Conservation (phyloP, 1,139 yeast species). For the Starmera stellimalicola region DNA sequence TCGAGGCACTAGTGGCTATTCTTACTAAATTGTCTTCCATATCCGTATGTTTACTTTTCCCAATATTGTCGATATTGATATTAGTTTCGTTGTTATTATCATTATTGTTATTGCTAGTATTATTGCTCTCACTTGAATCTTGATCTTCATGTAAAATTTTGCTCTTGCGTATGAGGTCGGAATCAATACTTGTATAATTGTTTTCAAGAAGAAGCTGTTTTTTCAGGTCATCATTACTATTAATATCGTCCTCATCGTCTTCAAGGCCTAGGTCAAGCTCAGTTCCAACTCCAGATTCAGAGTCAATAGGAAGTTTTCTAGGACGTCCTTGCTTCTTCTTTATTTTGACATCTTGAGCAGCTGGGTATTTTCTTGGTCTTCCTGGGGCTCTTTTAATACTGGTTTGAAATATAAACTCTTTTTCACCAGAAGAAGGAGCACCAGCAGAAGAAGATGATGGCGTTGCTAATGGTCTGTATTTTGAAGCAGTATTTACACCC, state of each 20-base stretch:
- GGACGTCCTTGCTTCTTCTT: slow-evolving; percentile 21
- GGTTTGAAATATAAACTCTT: slow-evolving; percentile 12
- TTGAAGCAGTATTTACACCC: too few relatives aligned
- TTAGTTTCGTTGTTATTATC: too few relatives aligned
- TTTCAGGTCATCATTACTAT: neutral
- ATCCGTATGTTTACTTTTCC: too few relatives aligned
- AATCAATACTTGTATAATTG: too few relatives aligned
- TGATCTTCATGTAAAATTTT: neutral
- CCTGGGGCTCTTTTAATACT: slow-evolving; percentile 25
- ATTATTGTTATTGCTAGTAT: too few relatives aligned
- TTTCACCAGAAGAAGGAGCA: too few relatives aligned
- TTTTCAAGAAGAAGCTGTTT: neutral
- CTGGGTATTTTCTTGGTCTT: slow-evolving; percentile 42
- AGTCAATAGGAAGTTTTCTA: slow-evolving; percentile 13
- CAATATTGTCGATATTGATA: too few relatives aligned
- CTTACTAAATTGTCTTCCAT: neutral
- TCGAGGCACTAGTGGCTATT: neutral
- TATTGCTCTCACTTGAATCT: too few relatives aligned
- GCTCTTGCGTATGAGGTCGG: too few relatives aligned
- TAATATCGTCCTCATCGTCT: too few relatives aligned
- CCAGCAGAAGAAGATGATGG: too few relatives aligned
- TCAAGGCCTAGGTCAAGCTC: neutral
- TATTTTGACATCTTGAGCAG: slow-evolving; percentile 32
- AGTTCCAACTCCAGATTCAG: neutral
- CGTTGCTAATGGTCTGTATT: slow-evolving; percentile 15